phyloP scores from a whole-genome alignment of 257 asterid genomes.

The Solanum chaucha region DNA sequence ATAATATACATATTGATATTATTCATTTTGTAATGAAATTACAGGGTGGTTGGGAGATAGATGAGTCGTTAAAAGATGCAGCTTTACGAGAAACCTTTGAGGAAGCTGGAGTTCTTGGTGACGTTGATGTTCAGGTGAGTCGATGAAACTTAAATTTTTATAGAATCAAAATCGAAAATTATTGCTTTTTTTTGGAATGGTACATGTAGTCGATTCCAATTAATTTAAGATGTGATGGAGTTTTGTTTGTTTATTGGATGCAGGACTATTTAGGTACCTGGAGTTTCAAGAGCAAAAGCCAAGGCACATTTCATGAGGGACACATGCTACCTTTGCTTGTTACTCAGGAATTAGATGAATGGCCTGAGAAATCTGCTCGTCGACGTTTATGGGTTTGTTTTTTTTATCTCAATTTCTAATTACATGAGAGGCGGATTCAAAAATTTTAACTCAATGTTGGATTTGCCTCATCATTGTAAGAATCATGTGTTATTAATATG shows the following conservation, averaged over 20 bases:
- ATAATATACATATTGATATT: background rate
- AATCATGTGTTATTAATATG: background rate
- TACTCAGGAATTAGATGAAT: constrained; percentile 64
- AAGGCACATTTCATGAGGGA: constrained; percentile 71
- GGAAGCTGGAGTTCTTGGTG: constrained; percentile 83
- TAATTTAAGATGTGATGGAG: background rate
- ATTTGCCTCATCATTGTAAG: background rate
- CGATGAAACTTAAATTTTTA: background rate
- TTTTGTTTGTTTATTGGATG: background rate
- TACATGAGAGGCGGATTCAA: background rate
- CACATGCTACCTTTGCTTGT: constrained; percentile 72
- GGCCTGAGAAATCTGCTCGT: constrained; percentile 95
- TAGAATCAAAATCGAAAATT: background rate
- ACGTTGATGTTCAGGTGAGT: constrained; percentile 36
- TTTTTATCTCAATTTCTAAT: background rate
- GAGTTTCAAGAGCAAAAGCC: constrained; percentile 50
- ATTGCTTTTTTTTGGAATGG: background rate
- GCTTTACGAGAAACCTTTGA: constrained; percentile 84
- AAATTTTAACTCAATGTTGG: background rate
- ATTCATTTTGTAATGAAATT: background rate
- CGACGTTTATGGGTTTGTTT: constrained; percentile 72
- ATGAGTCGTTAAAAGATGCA: constrained; percentile 73
- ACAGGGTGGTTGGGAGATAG: constrained; percentile 96
- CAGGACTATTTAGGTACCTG: constrained; percentile 34
- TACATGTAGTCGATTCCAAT: background rate